Conservation (phyloP, 495 filamentous ascomycete genomes). For the Parathielavia hyrcaniae region DNA sequence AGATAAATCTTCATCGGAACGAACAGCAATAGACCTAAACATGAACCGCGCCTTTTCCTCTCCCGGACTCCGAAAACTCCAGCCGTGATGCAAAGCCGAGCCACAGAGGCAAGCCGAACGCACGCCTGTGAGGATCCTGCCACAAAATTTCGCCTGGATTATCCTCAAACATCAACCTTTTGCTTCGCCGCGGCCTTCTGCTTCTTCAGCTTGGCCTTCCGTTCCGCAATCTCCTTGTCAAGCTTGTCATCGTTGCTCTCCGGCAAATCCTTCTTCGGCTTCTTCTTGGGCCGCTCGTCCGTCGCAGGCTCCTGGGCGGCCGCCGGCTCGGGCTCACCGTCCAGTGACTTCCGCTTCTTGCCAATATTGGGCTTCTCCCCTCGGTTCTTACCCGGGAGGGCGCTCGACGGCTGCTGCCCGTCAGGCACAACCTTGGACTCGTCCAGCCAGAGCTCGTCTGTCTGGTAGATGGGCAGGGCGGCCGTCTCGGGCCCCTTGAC, state of each 20-base stretch:
- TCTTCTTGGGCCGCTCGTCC: constrained; percentile 47
- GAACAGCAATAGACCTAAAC: neutral
- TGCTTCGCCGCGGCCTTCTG: constrained; percentile 53
- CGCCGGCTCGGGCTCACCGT: constrained; percentile 34
- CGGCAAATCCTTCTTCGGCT: constrained; percentile 33
- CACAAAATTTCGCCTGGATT: neutral
- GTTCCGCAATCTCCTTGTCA: constrained; percentile 52
- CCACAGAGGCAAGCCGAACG: neutral
- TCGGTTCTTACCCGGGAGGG: constrained; percentile 51
- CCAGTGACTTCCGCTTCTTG: constrained; percentile 54
- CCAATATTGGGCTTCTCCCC: too few species aligned
- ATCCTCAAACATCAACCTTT: constrained; percentile 24
- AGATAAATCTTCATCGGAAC: neutral
- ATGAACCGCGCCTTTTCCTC: constrained; percentile 15
- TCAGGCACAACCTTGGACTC: constrained; percentile 67
- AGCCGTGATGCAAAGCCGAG: constrained; percentile 19
- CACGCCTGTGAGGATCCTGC: neutral
- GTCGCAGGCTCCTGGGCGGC: constrained; percentile 43
- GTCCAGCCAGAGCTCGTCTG: constrained; percentile 81
- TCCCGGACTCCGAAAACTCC: constrained; percentile 20
- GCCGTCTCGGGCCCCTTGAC: constrained; percentile 82
- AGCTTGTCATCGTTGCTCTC: constrained; percentile 51
- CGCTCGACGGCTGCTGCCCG: constrained; percentile 46
- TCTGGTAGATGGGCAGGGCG: constrained; percentile 86
- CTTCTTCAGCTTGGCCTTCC: constrained; percentile 55